phyloP scores from a whole-genome alignment of 306 rosid genomes.

The Mucuna pruriens region DNA sequence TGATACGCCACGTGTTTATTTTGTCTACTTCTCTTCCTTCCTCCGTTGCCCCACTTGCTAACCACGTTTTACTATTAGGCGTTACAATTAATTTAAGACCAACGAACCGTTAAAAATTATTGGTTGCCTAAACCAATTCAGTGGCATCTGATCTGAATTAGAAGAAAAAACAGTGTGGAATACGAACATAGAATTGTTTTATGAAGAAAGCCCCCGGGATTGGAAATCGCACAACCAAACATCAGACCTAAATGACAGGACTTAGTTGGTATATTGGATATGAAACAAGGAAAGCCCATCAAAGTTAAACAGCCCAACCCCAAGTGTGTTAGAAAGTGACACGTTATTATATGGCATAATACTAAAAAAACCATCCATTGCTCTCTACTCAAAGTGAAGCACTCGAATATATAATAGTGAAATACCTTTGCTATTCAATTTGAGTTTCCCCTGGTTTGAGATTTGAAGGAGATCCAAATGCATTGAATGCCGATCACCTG shows the following conservation, averaged over 20 bases:
- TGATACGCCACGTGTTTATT: neutral
- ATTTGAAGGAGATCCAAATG: constrained; percentile 1
- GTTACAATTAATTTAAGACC: neutral
- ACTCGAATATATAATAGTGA: neutral
- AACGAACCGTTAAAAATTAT: neutral
- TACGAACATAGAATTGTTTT: neutral
- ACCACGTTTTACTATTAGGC: neutral
- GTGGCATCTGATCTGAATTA: neutral
- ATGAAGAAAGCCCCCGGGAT: neutral
- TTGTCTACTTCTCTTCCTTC: neutral
- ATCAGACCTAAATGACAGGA: neutral
- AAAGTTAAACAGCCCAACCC: constrained; percentile 16
- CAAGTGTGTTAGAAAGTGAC: neutral
- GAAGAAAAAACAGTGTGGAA: neutral
- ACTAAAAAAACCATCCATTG: neutral
- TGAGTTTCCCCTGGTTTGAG: neutral
- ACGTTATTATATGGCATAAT: neutral
- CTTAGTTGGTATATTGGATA: neutral
- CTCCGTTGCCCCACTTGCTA: neutral
- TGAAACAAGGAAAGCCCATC: neutral
- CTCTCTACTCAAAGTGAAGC: constrained; percentile 20
- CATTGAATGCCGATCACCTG: constrained; percentile 31
- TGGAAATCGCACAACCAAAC: neutral
- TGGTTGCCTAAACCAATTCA: neutral
- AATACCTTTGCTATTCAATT: neutral